These are phyloP conservation scores for Pleurotus cornucopiae DNA, from an alignment of 768 basidiomycete species.

Conservation along the genomic window DNA sequence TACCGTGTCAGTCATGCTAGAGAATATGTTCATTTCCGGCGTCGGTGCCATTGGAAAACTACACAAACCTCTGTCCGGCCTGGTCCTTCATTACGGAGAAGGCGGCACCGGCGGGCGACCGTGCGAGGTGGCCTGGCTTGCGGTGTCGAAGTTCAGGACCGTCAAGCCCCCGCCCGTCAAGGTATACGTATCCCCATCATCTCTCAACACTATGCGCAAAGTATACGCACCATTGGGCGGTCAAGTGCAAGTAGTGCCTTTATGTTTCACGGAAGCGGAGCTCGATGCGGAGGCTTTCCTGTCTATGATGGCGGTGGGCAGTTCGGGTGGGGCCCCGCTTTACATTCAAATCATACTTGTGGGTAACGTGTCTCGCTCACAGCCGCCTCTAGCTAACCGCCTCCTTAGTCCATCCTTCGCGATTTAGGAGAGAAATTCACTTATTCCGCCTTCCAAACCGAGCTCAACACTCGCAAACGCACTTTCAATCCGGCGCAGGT, in stretches of 20 bases:
- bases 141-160: slow-evolving; percentile 24
- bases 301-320: slow-evolving; percentile 71
- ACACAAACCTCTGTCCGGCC: slow-evolving; percentile 51
- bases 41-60: slow-evolving; percentile 47
- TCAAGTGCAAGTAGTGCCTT: slow-evolving; percentile 46
- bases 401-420: slow-evolving; percentile 52
- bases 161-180: slow-evolving; percentile 30
- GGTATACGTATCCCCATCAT: slow-evolving; percentile 60
- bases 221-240: slow-evolving; percentile 51
- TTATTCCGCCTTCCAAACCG: slow-evolving; percentile 42
- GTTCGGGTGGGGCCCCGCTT: slow-evolving; percentile 56
- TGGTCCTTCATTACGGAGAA: slow-evolving; percentile 58
- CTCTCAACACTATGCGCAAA: slow-evolving; percentile 51
- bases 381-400: not conserved
- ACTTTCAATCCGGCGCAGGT: slow-evolving; percentile 56
- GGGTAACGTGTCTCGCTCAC: too few species aligned
- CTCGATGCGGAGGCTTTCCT: slow-evolving; percentile 66
- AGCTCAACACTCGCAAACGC: slow-evolving; percentile 40
- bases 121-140: slow-evolving; percentile 55
- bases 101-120: slow-evolving; percentile 29
- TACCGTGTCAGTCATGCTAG: slow-evolving; percentile 59
- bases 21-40: slow-evolving; percentile 62
- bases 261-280: slow-evolving; percentile 54
- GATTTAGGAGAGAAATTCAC: slow-evolving; percentile 59
- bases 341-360: slow-evolving; percentile 57